Evolutionary conservation across 2,329 filamentous ascomycete genomes (phyloP), one percentile per base, ranked within the genome.

Genomic region (Lachnellula occidentalis): DNA sequence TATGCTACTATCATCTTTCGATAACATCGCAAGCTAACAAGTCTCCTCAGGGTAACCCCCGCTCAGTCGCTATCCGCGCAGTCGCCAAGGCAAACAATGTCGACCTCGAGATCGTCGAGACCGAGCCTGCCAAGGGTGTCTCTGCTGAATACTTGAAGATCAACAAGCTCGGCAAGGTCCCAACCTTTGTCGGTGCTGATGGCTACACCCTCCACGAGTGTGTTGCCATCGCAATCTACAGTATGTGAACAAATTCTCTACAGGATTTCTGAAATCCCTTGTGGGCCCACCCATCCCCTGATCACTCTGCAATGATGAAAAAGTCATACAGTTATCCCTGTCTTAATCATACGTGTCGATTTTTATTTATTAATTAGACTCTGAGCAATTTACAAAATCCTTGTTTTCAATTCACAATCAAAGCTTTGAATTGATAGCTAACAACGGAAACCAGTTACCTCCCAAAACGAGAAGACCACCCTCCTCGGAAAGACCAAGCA

Each of bases 401-500:
- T 21, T 46, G 46, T 53, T 37, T 52, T 5, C 41, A 55, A 52
- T 50, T 31, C 59, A 54, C 48, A 49, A 58, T 24, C 56, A 50
- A 43, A 47, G 24, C 45, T 45, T 51, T 50, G 49, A 45, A 55
- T 34, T 52, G 53, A 37, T 24, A 49, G 55, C 61, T 65, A 56
- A 66, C 57, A 5, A 57, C 56, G 58, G 63, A 56, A 58, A 31
- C 59, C 71, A 97, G 94, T 99, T 73, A 91, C 94, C 70, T 97
- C 94, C 68, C 94, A 99, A 80, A 99, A 99, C 76, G 94, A 97
- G 87, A 97, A 97, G 88, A 99, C 94, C 69, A 95, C 91, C 67
- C 91, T 99, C 65, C 86, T 99, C 69, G 94, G 94, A 72, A 97
- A 97, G 87, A 99, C 92, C 79, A 99, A 99, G 88, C 92, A 99